Base-by-base conservation (phyloP, 176 grass and related monocot species). In the Aegilops longissima region DNA sequence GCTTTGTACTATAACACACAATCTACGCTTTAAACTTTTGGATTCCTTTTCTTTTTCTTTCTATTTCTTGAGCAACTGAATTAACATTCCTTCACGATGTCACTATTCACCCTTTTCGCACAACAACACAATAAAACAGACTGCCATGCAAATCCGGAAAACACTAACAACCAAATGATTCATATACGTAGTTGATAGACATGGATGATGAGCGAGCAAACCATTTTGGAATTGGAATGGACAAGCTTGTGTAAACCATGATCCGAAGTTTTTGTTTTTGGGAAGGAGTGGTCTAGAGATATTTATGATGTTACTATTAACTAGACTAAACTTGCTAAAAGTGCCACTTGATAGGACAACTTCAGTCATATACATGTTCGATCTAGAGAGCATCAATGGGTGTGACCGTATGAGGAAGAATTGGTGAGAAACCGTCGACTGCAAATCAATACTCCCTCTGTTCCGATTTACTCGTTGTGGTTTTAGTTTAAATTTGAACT, bases 351-450 rank as follows among this genome's bases (percentile, higher is more conserved):
- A 58, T 58, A 20, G 21, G 5, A 58, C 6, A 58, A 58, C 0
- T 58, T 20, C 54, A 58, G 8, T 58, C 1, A 67, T 47, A 52
- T 17, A 34, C 13, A 33, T 56, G 52, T 56, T 52, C 2, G 0
- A 5, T 0, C 1, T 58, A 18, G 6, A 3, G 52, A n/a, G n/a
- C n/a, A n/a, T 20, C 17, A 56, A 56, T 20, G 0, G 17, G 6
- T 20, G 52, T 0, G 2, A 58, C 16, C 0, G 0, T 58, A 0
- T 0, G 18, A 58, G 52, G 17, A 8, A 20, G 52, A 58, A 21
- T 0, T 8, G 17, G 52, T 58, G 2, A 20, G 52, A 5, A 20
- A 58, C 6, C 2, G 6, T 1, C 54, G 2, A 58, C 0, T 20
- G 6, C 6, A 20, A 58, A 58, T 58, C 3, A n/a, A 27, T 27